Evolutionary conservation across 768 basidiomycete genomes (phyloP), one percentile per base, ranked within the genome.

Genomic region (Tricholoma saponaceum): DNA sequence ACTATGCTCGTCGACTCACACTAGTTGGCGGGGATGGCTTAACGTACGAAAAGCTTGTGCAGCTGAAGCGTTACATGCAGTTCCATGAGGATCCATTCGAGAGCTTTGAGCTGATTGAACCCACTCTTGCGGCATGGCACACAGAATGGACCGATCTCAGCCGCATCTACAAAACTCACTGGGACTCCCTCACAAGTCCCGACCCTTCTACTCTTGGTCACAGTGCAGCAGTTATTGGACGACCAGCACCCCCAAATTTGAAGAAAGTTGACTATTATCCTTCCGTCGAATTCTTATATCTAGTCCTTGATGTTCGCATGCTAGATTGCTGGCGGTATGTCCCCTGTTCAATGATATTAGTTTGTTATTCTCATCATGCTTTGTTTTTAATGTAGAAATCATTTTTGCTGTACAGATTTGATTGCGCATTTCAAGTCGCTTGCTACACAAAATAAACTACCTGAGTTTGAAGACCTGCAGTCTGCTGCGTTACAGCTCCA

Each of bases 341-440:
- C 37, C 37, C 13, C 10, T 8, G 37, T 39, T 39, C 37, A 39
- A 39, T 39, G 37, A 39, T 39, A 39, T 39, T 39, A 39, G 10
- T 10, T 39, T 5, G 10, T 28, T 28, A 28, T 28, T 28, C 28
- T 28, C 28, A 39, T 7, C 37, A n/a, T 18, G 63, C 16, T 47
- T 69, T 9, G 54, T 67, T 44, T 54, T 28, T 28, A 28, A 60
- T 10, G 66, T 66, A 57, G 62, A 20, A 64, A 2, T 63, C 71
- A 6, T 58, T 62, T 41, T 58, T 47, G 54, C 70, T 66, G 70
- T 69, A 72, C 51, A 63, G 66, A 69, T 50, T 12, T 70, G 13
- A 13, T 25, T 13, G 37, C 4, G 37, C 37, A 39, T 39, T 39
- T 39, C 16, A 39, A 39, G 10, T 39, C 37, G 4, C 69, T 1